A percentile compares a stretch with the other conserved stretches of the same genome.
phyloP scores from a whole-genome alignment of 768 basidiomycete genomes.

The Suillus plorans region DNA sequence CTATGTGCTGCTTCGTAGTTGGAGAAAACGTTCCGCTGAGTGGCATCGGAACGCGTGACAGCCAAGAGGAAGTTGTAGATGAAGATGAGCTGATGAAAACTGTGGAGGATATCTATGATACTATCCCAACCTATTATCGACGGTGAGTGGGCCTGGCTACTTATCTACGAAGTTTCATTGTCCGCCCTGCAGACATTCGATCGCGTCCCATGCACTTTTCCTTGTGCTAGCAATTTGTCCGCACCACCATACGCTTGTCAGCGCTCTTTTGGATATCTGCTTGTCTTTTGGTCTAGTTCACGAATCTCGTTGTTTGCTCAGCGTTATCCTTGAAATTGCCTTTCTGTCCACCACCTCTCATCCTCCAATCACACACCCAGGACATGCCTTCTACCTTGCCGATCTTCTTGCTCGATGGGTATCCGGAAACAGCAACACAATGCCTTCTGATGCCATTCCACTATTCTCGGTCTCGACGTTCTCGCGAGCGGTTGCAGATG shows the following conservation, averaged over 20 bases:
- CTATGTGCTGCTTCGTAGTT: constrained; percentile 46
- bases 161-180: constrained; percentile 4
- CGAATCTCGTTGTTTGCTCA: constrained; percentile 46
- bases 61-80: constrained; percentile 24
- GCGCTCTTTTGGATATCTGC: constrained; percentile 50
- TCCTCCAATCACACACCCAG: constrained; percentile 42
- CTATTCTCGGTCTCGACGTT: constrained; percentile 30
- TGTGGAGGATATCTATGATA: constrained; percentile 47
- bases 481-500: constrained; percentile 19
- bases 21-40: constrained; percentile 44
- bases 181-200: constrained; percentile 37
- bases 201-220: constrained; percentile 53
- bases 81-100: constrained; percentile 25
- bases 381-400: constrained; percentile 46
- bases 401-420: constrained; percentile 45
- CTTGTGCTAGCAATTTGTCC: constrained; percentile 46
- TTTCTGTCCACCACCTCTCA: constrained; percentile 27
- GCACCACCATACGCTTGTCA: constrained; percentile 48
- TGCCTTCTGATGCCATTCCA: neutral
- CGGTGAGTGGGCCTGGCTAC: constrained; percentile 36
- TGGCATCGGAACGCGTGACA: constrained; percentile 14
- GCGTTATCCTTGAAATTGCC: constrained; percentile 39
- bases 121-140: constrained; percentile 51
- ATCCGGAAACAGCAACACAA: constrained; percentile 10
- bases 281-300: constrained; percentile 40